Conservation (phyloP, 192 early-diverging fungal species). For the Gryganskiella cystojenkinii region DNA sequence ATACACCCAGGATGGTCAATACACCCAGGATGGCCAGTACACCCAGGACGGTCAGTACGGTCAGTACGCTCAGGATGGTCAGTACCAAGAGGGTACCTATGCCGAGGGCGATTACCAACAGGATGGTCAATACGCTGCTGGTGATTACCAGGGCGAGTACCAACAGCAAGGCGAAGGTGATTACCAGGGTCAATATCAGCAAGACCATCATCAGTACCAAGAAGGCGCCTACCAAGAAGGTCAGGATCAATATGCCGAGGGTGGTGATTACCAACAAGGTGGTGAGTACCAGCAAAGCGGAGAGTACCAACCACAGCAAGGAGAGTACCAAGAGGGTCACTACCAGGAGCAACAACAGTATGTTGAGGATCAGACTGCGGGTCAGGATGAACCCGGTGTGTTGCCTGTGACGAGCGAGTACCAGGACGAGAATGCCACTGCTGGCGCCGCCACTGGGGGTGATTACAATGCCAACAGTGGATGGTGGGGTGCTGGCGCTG, state of each 20-base stretch:
- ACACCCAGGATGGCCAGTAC: background rate
- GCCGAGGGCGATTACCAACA: background rate
- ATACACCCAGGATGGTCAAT: too few relatives aligned
- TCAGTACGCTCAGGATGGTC: background rate
- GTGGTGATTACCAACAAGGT: background rate
- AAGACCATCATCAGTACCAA: background rate
- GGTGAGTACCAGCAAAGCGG: slow-evolving; percentile 7
- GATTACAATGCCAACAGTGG: slow-evolving; percentile 26
- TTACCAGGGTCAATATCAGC: background rate
- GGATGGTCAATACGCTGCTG: background rate
- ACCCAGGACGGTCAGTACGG: background rate
- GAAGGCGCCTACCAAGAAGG: slow-evolving; percentile 3
- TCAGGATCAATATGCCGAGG: background rate
- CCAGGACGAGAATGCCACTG: slow-evolving; percentile 41
- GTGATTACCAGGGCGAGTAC: too few relatives aligned
- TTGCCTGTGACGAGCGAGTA: slow-evolving; percentile 41
- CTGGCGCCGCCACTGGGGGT: slow-evolving; percentile 13
- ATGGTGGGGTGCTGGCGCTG: slow-evolving; percentile 55
- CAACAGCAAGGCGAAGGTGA: background rate
- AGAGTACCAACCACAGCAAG: too few relatives aligned
- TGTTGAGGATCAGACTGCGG: slow-evolving; percentile 9
- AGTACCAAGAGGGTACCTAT: background rate
- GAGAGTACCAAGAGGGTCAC: slow-evolving; percentile 26
- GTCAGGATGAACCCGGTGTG: slow-evolving; percentile 27
- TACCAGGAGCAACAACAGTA: slow-evolving; percentile 23